Evolutionary conservation across 1,284 basidiomycete species (phyloP).

Genomic region (Trichosporon ovoides): DNA sequence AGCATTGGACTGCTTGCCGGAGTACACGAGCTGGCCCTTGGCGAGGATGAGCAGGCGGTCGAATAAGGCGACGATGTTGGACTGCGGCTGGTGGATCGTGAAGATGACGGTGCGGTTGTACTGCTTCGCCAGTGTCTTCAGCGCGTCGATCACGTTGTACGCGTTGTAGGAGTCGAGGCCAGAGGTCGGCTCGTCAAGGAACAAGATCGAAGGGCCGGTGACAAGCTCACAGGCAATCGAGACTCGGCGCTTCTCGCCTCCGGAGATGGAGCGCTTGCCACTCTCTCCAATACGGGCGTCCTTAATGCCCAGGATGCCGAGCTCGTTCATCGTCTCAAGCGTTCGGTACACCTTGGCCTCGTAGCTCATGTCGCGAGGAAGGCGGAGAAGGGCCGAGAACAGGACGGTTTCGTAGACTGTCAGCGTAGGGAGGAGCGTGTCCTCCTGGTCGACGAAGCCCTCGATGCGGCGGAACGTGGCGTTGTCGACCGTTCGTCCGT

Average conservation of each 20-base stretch:
- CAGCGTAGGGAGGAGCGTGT: constrained; percentile 90
- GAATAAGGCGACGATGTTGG: constrained; percentile 92
- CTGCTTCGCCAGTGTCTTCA: constrained; percentile 75
- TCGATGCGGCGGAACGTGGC: constrained; percentile 68
- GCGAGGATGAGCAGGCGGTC: constrained; percentile 85
- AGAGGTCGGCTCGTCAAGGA: constrained; percentile 94
- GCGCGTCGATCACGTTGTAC: constrained; percentile 83
- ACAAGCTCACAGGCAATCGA: constrained; percentile 97
- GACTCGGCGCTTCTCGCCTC: constrained; percentile 93
- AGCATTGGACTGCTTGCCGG: constrained; percentile 67
- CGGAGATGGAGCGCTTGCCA: constrained; percentile 76
- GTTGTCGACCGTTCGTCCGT: constrained; percentile 72
- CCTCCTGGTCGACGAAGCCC: constrained; percentile 97
- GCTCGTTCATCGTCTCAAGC: constrained; percentile 90
- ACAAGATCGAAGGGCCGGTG: constrained; percentile 88
- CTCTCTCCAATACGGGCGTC: constrained; percentile 82
- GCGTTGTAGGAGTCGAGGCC: constrained; percentile 94
- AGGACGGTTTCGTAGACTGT: constrained; percentile 97
- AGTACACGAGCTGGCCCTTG: constrained; percentile 75
- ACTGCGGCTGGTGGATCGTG: constrained; percentile 95
- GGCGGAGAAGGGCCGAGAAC: constrained; percentile 80
- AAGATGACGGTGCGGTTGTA: constrained; percentile 85
- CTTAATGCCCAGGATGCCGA: constrained; percentile 87
- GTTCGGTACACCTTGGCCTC: constrained; percentile 91
- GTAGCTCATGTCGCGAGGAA: constrained; percentile 89